Evolutionary conservation across 371 early-diverging fungal genomes (phyloP).

Genomic region (Ecytonucleospora hepatopenaei): DNA sequence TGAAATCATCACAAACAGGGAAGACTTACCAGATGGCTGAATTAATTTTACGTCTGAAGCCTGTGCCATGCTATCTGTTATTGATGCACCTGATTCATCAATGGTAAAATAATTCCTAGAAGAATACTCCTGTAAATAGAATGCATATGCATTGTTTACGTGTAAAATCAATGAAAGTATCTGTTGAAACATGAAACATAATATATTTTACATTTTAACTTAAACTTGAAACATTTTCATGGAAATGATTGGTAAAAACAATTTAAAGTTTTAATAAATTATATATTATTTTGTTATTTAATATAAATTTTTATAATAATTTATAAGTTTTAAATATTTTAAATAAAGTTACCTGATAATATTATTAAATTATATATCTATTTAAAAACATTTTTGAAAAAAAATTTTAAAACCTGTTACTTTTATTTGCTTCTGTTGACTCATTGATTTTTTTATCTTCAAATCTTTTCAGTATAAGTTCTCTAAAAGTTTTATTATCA

Average conservation of each 20-base stretch:
- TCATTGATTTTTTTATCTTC: conserved; percentile 41
- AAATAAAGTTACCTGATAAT: too few species aligned
- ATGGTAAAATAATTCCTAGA: neutral
- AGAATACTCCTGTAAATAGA: neutral
- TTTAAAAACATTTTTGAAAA: neutral
- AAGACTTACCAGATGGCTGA: neutral
- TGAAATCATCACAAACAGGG: neutral
- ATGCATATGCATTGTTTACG: neutral
- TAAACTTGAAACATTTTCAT: neutral
- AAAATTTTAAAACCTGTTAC: neutral
- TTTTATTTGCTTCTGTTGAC: conserved; percentile 29
- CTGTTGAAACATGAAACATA: neutral
- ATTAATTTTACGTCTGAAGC: neutral
- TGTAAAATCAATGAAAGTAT: neutral
- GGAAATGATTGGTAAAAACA: neutral
- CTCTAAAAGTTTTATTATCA: conserved; percentile 42
- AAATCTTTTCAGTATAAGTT: conserved; percentile 51
- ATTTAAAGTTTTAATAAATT: neutral
- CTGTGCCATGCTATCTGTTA: neutral
- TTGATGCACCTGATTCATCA: neutral
- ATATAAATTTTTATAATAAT: neutral
- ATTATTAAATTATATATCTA: neutral
- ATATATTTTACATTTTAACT: neutral
- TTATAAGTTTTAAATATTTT: too few species aligned
- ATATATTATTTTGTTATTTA: too few species aligned